Conservation (phyloP, 352 stramenopile genomes). For the Thalassiosira delicatula region DNA sequence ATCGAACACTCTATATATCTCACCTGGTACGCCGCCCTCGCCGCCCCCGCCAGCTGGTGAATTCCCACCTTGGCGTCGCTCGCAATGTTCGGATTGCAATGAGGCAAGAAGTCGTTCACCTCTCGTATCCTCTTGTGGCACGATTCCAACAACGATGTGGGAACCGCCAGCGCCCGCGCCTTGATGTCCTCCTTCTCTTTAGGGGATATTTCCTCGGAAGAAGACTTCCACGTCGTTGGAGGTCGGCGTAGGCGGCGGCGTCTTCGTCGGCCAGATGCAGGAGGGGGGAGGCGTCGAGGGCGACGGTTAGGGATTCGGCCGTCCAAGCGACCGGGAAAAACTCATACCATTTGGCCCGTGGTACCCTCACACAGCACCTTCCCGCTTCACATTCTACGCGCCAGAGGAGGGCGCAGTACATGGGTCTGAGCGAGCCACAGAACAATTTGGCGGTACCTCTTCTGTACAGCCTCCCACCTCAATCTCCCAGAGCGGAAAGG, state of each 20-base stretch:
- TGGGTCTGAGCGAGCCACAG: too few relatives aligned
- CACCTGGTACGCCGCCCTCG: slow-evolving; percentile 77
- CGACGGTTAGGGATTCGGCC: slow-evolving; percentile 56
- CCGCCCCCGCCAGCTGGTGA: slow-evolving; percentile 81
- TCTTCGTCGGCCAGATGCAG: slow-evolving; percentile 77
- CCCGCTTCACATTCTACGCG: too few relatives aligned
- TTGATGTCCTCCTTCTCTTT: slow-evolving; percentile 78
- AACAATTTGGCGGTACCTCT: too few relatives aligned
- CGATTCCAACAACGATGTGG: slow-evolving; percentile 70
- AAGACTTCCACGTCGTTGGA: slow-evolving; percentile 83
- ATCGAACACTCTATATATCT: too few relatives aligned
- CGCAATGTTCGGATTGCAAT: slow-evolving; percentile 84
- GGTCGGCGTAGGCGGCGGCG: slow-evolving; percentile 76
- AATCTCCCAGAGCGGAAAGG: too few relatives aligned
- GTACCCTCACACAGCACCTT: too few relatives aligned
- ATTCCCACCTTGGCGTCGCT: slow-evolving; percentile 84
- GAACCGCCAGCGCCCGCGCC: slow-evolving; percentile 69
- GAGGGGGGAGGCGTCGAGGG: slow-evolving; percentile 39
- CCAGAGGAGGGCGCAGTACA: too few relatives aligned
- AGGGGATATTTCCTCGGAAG: slow-evolving; percentile 37
- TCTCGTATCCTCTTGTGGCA: slow-evolving; percentile 74
- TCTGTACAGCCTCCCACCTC: too few relatives aligned
- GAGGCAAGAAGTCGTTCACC: slow-evolving; percentile 78
- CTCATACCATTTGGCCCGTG: too few relatives aligned
- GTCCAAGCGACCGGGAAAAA: too few relatives aligned